Conservation (phyloP, 2,329 filamentous ascomycete species). For the Mycosphaerella arachidis region DNA sequence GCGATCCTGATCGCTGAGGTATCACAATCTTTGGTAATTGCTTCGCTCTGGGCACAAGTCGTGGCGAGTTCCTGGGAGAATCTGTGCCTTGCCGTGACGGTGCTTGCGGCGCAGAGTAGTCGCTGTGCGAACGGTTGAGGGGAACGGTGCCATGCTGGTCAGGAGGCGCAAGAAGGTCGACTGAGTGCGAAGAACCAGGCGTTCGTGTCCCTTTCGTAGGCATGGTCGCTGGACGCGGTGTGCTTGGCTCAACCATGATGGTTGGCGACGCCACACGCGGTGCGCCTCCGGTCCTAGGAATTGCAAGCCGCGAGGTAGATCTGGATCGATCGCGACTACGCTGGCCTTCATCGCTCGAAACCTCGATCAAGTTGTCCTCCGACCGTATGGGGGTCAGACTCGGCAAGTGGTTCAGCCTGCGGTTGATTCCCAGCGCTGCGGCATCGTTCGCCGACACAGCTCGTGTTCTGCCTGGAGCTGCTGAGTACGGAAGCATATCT, state of each 20-base stretch:
- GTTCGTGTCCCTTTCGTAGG: conserved; percentile 10
- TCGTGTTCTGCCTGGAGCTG: conserved; percentile 32
- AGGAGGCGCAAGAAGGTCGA: conserved; percentile 13
- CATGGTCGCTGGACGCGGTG: conserved; percentile 12
- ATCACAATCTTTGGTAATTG: conserved; percentile 41
- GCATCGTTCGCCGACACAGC: conserved; percentile 60
- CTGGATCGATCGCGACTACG: conserved; percentile 1
- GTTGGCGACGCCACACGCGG: conserved; percentile 9
- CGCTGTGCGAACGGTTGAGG: conserved; percentile 4
- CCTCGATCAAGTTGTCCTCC: conserved; percentile 13
- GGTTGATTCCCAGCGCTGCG: conserved; percentile 32
- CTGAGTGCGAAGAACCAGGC: conserved; percentile 5
- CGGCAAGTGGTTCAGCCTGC: conserved; percentile 37
- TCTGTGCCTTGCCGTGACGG: conserved; percentile 12
- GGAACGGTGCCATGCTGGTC: conserved; percentile 6
- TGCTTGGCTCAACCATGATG: conserved; percentile 17
- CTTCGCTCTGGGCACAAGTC: conserved; percentile 29
- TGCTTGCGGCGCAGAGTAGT: conserved; percentile 12
- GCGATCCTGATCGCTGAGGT: conserved; percentile 30
- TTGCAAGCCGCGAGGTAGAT: conserved; percentile 6
- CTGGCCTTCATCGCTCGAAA: conserved; percentile 5
- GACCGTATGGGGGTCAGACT: conserved; percentile 13
- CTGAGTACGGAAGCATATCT: conserved; percentile 16
- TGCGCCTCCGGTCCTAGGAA: neutral
- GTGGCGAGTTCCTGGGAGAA: conserved; percentile 19